Evolutionary conservation across 768 basidiomycete genomes (phyloP).

Genomic region (Agrocybe praecox): DNA sequence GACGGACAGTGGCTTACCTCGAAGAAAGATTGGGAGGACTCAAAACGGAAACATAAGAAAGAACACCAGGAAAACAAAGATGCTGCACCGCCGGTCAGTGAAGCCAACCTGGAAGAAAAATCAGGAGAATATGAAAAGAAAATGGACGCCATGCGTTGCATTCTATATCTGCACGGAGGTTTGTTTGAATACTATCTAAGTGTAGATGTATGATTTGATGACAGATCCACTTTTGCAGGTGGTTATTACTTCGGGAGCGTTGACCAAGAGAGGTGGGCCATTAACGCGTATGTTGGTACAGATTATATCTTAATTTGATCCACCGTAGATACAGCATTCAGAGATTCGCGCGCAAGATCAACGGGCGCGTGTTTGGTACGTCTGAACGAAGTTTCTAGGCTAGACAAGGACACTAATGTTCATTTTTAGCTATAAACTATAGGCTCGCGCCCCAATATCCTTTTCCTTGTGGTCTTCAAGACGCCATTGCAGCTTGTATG

Average conservation of each 20-base stretch:
- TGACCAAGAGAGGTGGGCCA: slow-evolving; percentile 66
- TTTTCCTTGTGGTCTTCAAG: slow-evolving; percentile 92
- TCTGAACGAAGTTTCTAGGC: neutral
- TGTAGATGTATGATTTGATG: neutral
- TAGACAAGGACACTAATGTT: neutral
- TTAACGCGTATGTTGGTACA: neutral
- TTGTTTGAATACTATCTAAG: slow-evolving; percentile 11
- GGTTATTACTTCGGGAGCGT: slow-evolving; percentile 87
- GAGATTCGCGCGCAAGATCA: slow-evolving; percentile 89
- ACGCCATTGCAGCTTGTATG: slow-evolving; percentile 82
- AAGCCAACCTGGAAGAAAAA: slow-evolving; percentile 5
- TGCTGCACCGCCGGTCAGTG: neutral
- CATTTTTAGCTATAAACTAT: slow-evolving; percentile 68
- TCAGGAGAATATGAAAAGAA: slow-evolving; percentile 58
- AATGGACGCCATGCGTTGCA: slow-evolving; percentile 85
- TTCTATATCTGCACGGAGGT: slow-evolving; percentile 84
- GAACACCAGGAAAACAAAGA: slow-evolving; percentile 28
- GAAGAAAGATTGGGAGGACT: slow-evolving; percentile 80
- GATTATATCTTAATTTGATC: neutral
- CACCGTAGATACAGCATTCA: slow-evolving; percentile 67
- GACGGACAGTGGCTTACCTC: slow-evolving; percentile 88
- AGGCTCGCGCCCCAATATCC: slow-evolving; percentile 96
- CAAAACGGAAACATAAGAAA: slow-evolving; percentile 58
- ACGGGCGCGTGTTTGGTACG: slow-evolving; percentile 83
- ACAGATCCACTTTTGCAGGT: slow-evolving; percentile 47